Evolutionary conservation across 2,329 filamentous ascomycete species (phyloP), one percentile per base, ranked within the genome.

Genomic region (Hypocrella siamensis): DNA sequence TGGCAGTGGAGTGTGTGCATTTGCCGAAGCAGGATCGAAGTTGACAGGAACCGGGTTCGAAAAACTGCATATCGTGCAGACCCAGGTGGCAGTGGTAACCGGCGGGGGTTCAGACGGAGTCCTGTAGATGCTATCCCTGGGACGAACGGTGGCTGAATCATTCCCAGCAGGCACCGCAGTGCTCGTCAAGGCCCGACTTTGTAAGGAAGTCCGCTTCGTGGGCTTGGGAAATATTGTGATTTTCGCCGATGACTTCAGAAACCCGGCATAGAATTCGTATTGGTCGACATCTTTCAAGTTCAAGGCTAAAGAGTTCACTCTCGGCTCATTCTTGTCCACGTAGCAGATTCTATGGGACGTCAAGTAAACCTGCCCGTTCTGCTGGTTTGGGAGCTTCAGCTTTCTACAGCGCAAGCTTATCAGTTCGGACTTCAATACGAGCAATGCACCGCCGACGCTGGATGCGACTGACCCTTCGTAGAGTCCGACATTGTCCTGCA

Each of bases 301-400:
- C 33, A 98, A 66, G 12, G 82, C 80, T 19, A 86, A 70, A 0
- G 86, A 93, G 52, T 82, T 75, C 49, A 79, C 80, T 40, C 88
- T 72, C 12, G 90, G 85, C 40, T 94, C 79, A 19, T 74, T 68
- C 46, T 85, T 79, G 49, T 94, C 86, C 40, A 98, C 82, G 51
- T 96, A 98, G 61, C 88, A 98, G 38, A 84, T 75, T 32, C 90
- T 80, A 56, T 96, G 88, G 7, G 90, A 93, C 14, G 90, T 98
- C 56, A 98, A 57, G 53, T 98, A 98, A 34, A 90, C 84, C 60
- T 94, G 85, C 31, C 90, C 90, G 60, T 93, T 84, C 53, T 98
- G 90, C 42, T 92, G 84, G 48, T 86, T 76, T 22, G 83, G 79
- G 33, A 98, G 78, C 61, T 98, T 98, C 63, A 78, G 90, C 61